Evolutionary conservation across 495 filamentous ascomycete genomes (phyloP).

Genomic region (Articulospora tetracladia): DNA sequence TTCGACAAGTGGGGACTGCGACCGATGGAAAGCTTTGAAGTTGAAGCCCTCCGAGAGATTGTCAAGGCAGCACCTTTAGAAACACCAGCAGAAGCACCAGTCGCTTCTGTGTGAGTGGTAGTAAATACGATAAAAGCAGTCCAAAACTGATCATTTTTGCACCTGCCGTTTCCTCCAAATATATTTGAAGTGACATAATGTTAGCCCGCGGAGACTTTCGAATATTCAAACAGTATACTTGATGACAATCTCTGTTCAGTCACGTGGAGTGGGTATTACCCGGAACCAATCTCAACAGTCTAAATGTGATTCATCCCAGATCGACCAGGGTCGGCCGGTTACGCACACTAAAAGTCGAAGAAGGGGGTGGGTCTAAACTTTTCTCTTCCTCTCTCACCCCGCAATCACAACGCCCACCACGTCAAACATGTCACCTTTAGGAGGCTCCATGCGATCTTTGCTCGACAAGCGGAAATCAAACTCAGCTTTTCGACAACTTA

Average conservation of each 20-base stretch:
- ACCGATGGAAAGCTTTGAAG: constrained; percentile 58
- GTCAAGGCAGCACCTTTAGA: constrained; percentile 17
- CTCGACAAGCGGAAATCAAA: constrained; percentile 10
- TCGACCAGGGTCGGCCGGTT: background rate
- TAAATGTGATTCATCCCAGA: background rate
- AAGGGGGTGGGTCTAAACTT: background rate
- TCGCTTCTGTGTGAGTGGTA: background rate
- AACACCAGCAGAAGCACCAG: background rate
- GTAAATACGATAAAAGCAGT: too few species aligned
- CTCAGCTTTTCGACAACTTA: constrained; percentile 37
- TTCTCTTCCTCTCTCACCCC: constrained; percentile 13
- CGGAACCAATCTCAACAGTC: background rate
- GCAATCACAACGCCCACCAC: constrained; percentile 20
- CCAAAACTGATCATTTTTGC: too few species aligned
- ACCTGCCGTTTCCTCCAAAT: too few species aligned
- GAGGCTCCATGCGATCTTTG: constrained; percentile 7
- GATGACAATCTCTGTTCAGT: background rate
- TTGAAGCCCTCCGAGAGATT: constrained; percentile 23
- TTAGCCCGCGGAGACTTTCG: too few species aligned
- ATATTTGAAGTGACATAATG: background rate
- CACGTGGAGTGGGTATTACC: background rate
- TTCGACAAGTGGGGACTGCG: constrained; percentile 74
- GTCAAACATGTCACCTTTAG: background rate
- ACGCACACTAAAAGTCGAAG: background rate
- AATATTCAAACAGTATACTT: background rate